Evolutionary conservation across 2,329 filamentous ascomycete genomes (phyloP).

Genomic region (Trichophyton benhamiae): DNA sequence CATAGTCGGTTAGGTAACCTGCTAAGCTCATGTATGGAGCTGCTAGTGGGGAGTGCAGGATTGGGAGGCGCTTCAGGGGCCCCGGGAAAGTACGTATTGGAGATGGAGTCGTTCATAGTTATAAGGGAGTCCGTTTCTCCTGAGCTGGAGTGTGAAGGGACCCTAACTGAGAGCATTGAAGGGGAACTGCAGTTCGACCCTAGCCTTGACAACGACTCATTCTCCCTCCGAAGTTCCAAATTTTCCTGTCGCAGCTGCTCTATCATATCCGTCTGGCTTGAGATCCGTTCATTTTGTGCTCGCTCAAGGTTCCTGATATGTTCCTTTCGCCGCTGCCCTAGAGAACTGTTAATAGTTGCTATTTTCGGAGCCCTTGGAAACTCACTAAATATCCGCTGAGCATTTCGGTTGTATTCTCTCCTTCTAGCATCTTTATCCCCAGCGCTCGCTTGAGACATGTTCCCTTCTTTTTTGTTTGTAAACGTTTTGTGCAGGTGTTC

Average conservation of each 20-base stretch:
- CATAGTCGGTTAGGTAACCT: conserved; percentile 7
- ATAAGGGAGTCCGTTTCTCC: background rate
- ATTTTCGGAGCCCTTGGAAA: background rate
- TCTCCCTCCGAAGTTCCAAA: conserved; percentile 30
- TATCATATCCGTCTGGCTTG: conserved; percentile 31
- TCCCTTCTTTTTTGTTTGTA: background rate
- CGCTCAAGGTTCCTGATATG: conserved; percentile 34
- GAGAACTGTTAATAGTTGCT: background rate
- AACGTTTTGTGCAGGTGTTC: no score
- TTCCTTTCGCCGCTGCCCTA: conserved; percentile 35
- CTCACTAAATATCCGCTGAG: conserved; percentile 36
- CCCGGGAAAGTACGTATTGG: background rate
- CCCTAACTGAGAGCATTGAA: background rate
- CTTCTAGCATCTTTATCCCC: conserved; percentile 14
- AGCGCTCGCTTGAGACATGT: conserved; percentile 22
- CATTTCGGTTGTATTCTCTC: conserved; percentile 31
- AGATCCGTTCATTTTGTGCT: conserved; percentile 30
- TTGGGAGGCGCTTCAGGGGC: background rate
- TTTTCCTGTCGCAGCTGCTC: conserved; percentile 31
- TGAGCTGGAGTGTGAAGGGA: background rate
- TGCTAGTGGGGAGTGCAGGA: background rate
- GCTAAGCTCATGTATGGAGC: background rate
- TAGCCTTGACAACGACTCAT: conserved; percentile 27
- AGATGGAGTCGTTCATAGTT: background rate
- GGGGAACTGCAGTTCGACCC: conserved; percentile 23